These are phyloP conservation scores for Penicillium canariense DNA, from an alignment of 495 filamentous ascomycete genomes.

Conservation along the genomic window DNA sequence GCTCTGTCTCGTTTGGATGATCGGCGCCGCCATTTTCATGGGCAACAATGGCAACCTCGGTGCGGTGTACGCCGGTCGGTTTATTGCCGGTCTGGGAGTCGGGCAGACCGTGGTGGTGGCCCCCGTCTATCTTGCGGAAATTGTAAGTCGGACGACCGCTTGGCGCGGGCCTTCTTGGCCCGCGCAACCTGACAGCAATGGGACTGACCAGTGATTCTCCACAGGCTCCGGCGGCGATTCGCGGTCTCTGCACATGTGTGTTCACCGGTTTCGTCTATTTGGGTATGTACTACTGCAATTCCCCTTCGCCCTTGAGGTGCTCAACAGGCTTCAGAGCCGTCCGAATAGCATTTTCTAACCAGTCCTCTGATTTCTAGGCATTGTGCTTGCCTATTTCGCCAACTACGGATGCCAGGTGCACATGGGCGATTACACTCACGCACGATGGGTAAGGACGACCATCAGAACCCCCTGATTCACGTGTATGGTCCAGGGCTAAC, in stretches of 20 bases:
- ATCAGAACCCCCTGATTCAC: not conserved
- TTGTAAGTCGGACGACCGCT: constrained; percentile 29
- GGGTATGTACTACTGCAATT: constrained; percentile 9
- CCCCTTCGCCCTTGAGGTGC: not conserved
- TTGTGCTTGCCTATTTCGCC: constrained; percentile 51
- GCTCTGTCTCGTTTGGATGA: constrained; percentile 63
- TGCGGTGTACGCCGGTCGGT: constrained; percentile 64
- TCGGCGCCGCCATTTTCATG: constrained; percentile 69
- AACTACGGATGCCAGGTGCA: constrained; percentile 57
- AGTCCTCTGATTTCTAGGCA: constrained; percentile 15
- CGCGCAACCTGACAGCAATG: too few relatives aligned
- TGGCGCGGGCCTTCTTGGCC: not conserved
- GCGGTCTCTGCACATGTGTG: constrained; percentile 66
- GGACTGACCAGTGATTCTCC: not conserved
- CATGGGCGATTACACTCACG: constrained; percentile 53
- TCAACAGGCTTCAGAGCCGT: too few relatives aligned
- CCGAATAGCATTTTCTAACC: not conserved
- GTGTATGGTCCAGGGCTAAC: constrained; percentile 20
- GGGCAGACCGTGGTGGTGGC: constrained; percentile 67
- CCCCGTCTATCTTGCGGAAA: constrained; percentile 51
- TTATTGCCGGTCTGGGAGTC: constrained; percentile 66
- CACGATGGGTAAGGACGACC: constrained; percentile 50
- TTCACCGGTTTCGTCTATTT: constrained; percentile 58
- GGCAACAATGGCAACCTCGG: constrained; percentile 57
- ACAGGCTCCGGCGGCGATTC: constrained; percentile 56